Evolutionary conservation across 2,329 filamentous ascomycete genomes (phyloP), one percentile per base, ranked within the genome.

Genomic region (Paraphoma chrysanthemicola): DNA sequence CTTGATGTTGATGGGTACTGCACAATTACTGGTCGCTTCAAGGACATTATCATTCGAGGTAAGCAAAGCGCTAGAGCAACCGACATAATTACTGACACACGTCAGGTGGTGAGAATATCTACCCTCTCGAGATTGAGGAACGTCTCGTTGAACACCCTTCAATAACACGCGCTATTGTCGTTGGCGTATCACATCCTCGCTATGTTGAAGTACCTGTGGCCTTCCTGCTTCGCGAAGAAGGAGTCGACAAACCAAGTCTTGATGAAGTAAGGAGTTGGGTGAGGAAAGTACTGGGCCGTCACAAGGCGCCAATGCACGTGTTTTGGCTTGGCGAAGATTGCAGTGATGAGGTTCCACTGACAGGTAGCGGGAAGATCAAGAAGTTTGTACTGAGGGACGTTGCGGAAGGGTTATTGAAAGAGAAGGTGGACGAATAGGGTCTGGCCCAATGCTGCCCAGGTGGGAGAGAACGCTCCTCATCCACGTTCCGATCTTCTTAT

Each of bases 1-100:
- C 57, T 78, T 16, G 74, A 77, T 53, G 72, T 73, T 1, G 73
- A 77, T 52, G 75, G 89, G 0, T 91, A 90, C 69, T 91, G 89
- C 45, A 73, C 81, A 6, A 92, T 93, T 63, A 92, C 90, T 0
- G 90, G 90, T 0, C 81, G 90, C 17, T 91, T 91, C 77, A 92
- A 92, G 78, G 90, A 93, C 56, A 91, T 92, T 36, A 91, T 92
- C 55, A 92, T 92, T 57, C 81, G 90, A 66, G 90, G 87, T 75
- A 64, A 38, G 72, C 62, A 44, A 30, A 10, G 18, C 38, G 7
- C 18, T 18, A 18, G 6, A 4, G 30, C 4, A 31, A 4, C 2
- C 6, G 10, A 9, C 2, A 14, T 42, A 1, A 1, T 16, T 28
- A 42, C 52, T 66, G 36, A 65, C 18, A 33, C 3, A 23, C 17